phyloP scores from a whole-genome alignment of 345 rosid species.

The Carallia pectinifolia region DNA sequence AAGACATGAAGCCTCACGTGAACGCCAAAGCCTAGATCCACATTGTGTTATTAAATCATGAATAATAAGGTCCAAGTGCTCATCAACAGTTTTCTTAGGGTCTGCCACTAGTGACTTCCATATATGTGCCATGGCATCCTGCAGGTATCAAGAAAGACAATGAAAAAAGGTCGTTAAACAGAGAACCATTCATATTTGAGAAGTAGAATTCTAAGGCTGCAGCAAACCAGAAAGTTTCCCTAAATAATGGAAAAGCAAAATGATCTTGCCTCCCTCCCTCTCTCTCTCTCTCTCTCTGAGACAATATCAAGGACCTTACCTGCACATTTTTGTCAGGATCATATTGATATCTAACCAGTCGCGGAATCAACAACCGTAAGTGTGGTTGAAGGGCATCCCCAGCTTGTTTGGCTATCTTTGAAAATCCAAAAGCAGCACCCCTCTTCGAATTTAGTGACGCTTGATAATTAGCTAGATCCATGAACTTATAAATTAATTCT shows the following conservation, averaged over 20 bases:
- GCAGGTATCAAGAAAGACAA: conserved; percentile 25
- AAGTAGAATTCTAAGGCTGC: not conserved
- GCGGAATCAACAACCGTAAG: conserved; percentile 70
- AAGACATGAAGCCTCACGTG: conserved; percentile 93
- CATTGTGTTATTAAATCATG: conserved; percentile 79
- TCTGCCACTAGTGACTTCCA: conserved; percentile 92
- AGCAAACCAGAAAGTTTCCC: too few species aligned
- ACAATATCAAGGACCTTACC: conserved; percentile 40
- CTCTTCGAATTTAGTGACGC: conserved; percentile 83
- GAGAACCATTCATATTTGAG: not conserved
- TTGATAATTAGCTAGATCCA: conserved; percentile 97
- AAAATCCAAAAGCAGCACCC: conserved; percentile 98
- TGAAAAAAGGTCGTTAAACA: conserved; percentile 3
- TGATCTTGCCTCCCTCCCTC: too few species aligned
- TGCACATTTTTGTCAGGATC: conserved; percentile 98
- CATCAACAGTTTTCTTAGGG: conserved; percentile 78
- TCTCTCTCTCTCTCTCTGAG: too few species aligned
- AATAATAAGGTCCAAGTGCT: conserved; percentile 70
- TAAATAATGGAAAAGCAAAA: not conserved
- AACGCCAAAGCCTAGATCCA: conserved; percentile 94
- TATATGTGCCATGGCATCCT: conserved; percentile 98
- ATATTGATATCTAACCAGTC: conserved; percentile 88
- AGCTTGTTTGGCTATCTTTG: conserved; percentile 96
- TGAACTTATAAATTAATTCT: conserved; percentile 88
- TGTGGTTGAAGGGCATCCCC: conserved; percentile 98